Evolutionary conservation across 2,329 filamentous ascomycete genomes (phyloP), one percentile per base, ranked within the genome.

Genomic region (Neonectria coccinea): DNA sequence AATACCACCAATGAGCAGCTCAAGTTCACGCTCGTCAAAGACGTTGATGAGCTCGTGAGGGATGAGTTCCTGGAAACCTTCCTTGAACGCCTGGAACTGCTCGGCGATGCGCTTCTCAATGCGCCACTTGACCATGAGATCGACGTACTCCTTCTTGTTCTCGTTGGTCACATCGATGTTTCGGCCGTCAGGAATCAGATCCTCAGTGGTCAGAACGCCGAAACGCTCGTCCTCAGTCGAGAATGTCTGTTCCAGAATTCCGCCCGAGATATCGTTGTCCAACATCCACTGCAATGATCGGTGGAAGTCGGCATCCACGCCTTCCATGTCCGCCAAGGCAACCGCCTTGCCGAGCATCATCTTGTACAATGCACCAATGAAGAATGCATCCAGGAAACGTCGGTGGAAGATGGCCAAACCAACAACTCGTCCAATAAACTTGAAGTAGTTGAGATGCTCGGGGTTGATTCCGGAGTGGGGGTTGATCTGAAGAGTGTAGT

Each of bases 401-500:
- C 96, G 89, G 81, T 99, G 96, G 89, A 99, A 99, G 76, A 99
- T 99, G 66, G 96, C 95, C 72, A 99, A 81, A 65, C 96, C 96
- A 64, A 99, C 96, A 29, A 99, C 96, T 65, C 96, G 93, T 53
- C 96, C 96, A 75, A 99, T 99, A 78, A 99, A 99, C 81, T 97
- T 98, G 89, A 99, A 99, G 83, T 98, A 99, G 79, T 97, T 98
- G 75, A 99, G 85, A 88, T 99, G 96, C 82, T 99, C 96, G 1
- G 96, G 96, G 81, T 99, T 99, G 82, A 99, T 98, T 69, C 96
- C 96, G 20, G 96, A 99, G 80, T 99, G 96, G 50, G 96, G 96
- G 83, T 99, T 99, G 84, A 99, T 99, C 82, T 99, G 96, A 59
- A 99, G 91, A 31, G 96, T 99, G 83, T 99, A 99, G 83, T 99